These are phyloP conservation scores for Candida odintsovae DNA, from an alignment of 805 yeast species.

Conservation along the genomic window DNA sequence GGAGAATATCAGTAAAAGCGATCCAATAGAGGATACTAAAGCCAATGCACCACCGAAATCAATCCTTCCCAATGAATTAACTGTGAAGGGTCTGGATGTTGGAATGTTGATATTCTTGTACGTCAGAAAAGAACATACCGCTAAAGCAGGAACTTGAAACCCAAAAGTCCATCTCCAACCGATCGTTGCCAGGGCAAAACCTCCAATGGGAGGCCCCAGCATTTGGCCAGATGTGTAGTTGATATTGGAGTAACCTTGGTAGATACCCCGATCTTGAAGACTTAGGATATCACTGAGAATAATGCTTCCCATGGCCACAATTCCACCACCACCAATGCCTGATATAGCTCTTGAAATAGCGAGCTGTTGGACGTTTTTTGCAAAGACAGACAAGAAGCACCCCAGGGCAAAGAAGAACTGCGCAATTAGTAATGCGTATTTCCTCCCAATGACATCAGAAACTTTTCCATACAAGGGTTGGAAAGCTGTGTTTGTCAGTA, in stretches of 20 bases:
- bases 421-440: constrained; percentile 36
- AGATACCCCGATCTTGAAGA: constrained; percentile 45
- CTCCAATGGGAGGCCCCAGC: constrained; percentile 41
- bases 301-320: constrained; percentile 44
- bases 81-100: constrained; percentile 25
- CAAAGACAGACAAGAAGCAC: constrained; percentile 36
- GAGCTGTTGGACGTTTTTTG: constrained; percentile 37
- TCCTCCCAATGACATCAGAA: constrained; percentile 59
- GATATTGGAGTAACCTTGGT: constrained; percentile 43
- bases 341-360: constrained; percentile 47
- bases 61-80: constrained; percentile 29
- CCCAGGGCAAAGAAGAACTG: constrained; percentile 41
- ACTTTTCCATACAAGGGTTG: constrained; percentile 71
- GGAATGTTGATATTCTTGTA: constrained; percentile 28
- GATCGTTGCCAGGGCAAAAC: constrained; percentile 29
- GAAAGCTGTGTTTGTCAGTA: constrained; percentile 64
- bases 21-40: constrained; percentile 26
- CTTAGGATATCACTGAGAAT: constrained; percentile 53
- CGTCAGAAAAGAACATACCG: constrained; percentile 18
- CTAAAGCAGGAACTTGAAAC: constrained; percentile 33
- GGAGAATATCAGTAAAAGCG: constrained; percentile 26
- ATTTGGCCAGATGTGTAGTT: constrained; percentile 35
- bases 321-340: constrained; percentile 57
- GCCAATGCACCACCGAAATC: constrained; percentile 37
- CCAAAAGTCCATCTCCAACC: constrained; percentile 43